phyloP scores from a whole-genome alignment of 208 protist genomes.

The Wallacemonas collosoma region DNA sequence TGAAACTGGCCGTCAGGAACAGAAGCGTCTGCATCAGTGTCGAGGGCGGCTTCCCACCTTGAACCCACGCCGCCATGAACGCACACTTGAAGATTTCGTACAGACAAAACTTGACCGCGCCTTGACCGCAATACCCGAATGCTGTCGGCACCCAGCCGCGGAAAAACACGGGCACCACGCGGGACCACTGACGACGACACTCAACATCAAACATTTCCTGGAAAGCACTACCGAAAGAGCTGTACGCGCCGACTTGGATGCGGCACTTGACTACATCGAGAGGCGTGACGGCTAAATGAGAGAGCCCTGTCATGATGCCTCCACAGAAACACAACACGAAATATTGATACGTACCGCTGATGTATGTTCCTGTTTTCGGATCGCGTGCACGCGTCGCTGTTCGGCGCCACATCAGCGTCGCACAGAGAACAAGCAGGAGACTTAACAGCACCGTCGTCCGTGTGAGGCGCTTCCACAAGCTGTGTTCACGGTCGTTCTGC shows the following conservation, averaged over 20 bases:
- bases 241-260: conserved; percentile 80
- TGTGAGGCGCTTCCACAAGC: neutral
- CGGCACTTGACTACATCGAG: conserved; percentile 85
- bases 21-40: conserved; percentile 15
- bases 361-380: conserved; percentile 23
- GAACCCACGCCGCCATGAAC: conserved; percentile 16
- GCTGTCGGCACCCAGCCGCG: conserved; percentile 67
- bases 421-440: too few relatives aligned
- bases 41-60: neutral
- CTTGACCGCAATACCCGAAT: conserved; percentile 66
- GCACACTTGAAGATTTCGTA: conserved; percentile 83
- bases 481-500: conserved; percentile 2
- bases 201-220: conserved; percentile 35
- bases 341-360: conserved; percentile 48
- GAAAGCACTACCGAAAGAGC: conserved; percentile 43
- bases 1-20: conserved; percentile 57
- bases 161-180: conserved; percentile 45
- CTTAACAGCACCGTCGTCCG: neutral
- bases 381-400: conserved; percentile 18
- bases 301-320: conserved; percentile 52
- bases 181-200: conserved; percentile 24
- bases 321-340: conserved; percentile 73
- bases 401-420: conserved; percentile 10
- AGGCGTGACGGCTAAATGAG: conserved; percentile 69
- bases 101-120: conserved; percentile 71